phyloP scores from a whole-genome alignment of 805 yeast genomes.

The Lipomyces orientalis region DNA sequence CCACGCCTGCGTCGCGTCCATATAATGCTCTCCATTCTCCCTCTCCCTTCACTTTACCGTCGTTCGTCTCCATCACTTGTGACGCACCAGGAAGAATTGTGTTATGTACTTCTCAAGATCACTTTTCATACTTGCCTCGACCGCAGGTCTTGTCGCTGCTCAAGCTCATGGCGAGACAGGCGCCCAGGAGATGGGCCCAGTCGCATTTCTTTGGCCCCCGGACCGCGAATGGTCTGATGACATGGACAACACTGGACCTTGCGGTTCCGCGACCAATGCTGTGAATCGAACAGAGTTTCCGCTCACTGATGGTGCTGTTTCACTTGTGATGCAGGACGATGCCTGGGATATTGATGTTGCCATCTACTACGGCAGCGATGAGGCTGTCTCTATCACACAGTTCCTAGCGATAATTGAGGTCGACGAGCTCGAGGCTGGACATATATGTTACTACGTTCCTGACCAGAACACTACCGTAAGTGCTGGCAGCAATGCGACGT shows the following conservation, averaged over 20 bases:
- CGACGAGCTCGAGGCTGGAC: constrained; percentile 48
- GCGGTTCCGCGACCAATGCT: constrained; percentile 50
- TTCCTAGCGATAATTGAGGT: constrained; percentile 46
- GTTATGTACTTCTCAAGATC: too few species aligned
- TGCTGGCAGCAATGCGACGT: constrained; percentile 53
- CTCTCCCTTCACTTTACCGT: too few species aligned
- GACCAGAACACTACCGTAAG: constrained; percentile 49
- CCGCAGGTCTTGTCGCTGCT: too few species aligned
- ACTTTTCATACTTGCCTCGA: too few species aligned
- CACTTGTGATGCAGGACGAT: constrained; percentile 52
- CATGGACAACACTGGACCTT: constrained; percentile 53
- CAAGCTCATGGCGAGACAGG: too few species aligned
- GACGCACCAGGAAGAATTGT: too few species aligned
- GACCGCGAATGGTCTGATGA: constrained; percentile 56
- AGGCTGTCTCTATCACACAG: constrained; percentile 51
- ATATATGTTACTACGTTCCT: constrained; percentile 55
- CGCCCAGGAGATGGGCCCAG: constrained; percentile 47
- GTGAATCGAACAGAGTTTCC: constrained; percentile 54
- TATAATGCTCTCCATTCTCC: too few species aligned
- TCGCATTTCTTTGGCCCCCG: constrained; percentile 51
- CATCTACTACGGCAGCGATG: constrained; percentile 49
- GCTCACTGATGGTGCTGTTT: constrained; percentile 54
- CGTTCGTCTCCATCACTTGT: too few species aligned
- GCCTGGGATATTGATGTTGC: constrained; percentile 50
- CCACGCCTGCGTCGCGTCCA: too few species aligned